Evolutionary conservation across 345 rosid species (phyloP), one percentile per base, ranked within the genome.

Genomic region (Mercurialis annua): DNA sequence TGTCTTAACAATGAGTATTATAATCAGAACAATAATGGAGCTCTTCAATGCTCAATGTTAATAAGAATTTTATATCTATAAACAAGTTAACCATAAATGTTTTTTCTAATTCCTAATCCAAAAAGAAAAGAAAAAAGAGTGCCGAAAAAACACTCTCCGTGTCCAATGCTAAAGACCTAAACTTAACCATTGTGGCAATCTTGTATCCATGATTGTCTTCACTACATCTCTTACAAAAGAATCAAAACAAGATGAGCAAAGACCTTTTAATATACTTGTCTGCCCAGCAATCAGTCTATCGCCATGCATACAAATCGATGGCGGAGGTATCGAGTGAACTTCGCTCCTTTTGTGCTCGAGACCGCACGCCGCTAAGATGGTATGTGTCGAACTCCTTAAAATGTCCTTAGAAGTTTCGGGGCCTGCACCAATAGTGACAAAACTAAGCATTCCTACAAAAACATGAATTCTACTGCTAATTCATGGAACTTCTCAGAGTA

Each of bases 301-400:
- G 0, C 69, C 20, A 34, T 94, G 99, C 23, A 67, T 38, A 80
- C 99, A 94, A 21, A 53, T 73, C 6, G 75, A 77, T 36, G 89
- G 86, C 3, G 82, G 84, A 3, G 86, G 86, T 69, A 85, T 77
- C 10, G 64, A 17, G 20, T 79, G 86, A 65, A 79, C 90, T 82
- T 91, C 90, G 10, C 81, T 83, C 68, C 83, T 80, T 79, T 75
- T 74, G 57, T 87, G 96, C 51, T 90, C 94, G 2, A 84, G 83
- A 47, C 96, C 97, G 70, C 98, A 90, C 23, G 92, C 89, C 57
- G 97, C 96, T 75, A 93, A 72, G 66, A 90, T 72, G 29, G 94
- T 86, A 74, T 90, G 94, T 12, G 82, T 82, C 2, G 96, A 89
- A 75, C 92, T 77, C 70, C 82, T 83, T 15, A 82, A 85, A 59